phyloP scores from a whole-genome alignment of 129 eudicot species.

The sunflower (Helianthus annuus) region HanXRQr2.0-SUNRISE NC_035433.2:62487565-62488064 shows the following conservation, averaged over 20 bases:
- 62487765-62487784: constrained; percentile 72
- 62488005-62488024: too few species aligned
- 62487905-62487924: constrained; percentile 16
- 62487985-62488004: too few species aligned
- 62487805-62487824: constrained; percentile 13
- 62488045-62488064: too few species aligned
- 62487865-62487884: constrained; percentile 21
- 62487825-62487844: background rate
- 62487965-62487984: too few species aligned
- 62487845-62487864: constrained; percentile 20
- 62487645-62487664: constrained; percentile 85
- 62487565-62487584: constrained; percentile 62
- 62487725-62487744: background rate
- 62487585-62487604: constrained; percentile 46
- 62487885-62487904: background rate
- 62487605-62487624: constrained; percentile 46
- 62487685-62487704: constrained; percentile 54
- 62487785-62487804: constrained; percentile 19
- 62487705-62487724: constrained; percentile 60
- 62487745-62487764: constrained; percentile 50
- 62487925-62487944: constrained; percentile 1
- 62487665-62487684: constrained; percentile 74
- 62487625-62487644: constrained; percentile 73
- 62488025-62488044: too few species aligned
- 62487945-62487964: background rate